phyloP scores from a whole-genome alignment of 2,329 filamentous ascomycete genomes.

The Nannizziopsis barbatae region DNA sequence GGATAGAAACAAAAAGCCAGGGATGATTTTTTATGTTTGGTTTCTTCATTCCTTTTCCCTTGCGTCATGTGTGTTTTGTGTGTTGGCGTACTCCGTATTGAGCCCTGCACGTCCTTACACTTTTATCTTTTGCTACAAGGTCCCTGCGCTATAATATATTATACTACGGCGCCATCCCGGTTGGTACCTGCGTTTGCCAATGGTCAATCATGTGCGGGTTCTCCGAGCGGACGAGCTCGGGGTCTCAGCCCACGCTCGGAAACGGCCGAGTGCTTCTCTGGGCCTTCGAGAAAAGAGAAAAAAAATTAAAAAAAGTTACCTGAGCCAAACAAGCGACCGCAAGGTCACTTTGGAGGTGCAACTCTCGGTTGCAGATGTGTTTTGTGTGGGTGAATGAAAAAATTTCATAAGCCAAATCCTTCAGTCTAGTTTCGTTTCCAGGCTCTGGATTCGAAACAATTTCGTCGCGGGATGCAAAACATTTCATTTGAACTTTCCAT shows the following conservation, averaged over 20 bases:
- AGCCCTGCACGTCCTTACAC: not conserved
- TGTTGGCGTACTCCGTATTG: not conserved
- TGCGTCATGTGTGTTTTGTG: slow-evolving; percentile 1
- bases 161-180: slow-evolving; percentile 6
- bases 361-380: not conserved
- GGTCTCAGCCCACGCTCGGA: not conserved
- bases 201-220: not conserved
- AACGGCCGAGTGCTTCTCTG: not conserved
- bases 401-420: not conserved
- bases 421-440: not conserved
- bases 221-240: slow-evolving; percentile 2
- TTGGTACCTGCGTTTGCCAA: slow-evolving; percentile 9
- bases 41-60: not conserved
- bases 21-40: no score
- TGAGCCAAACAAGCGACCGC: not conserved
- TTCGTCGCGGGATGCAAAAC: no score
- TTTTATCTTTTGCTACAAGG: not conserved
- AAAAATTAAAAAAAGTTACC: not conserved
- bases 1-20: no score
- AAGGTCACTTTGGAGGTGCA: no score
- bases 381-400: not conserved
- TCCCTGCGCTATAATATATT: not conserved
- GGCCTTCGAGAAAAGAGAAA: not conserved
- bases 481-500: no score
- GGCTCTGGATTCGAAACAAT: not conserved